These are phyloP conservation scores for Solanum sejunctum DNA, from an alignment of 257 asterid species.

Conservation along the genomic window DNA sequence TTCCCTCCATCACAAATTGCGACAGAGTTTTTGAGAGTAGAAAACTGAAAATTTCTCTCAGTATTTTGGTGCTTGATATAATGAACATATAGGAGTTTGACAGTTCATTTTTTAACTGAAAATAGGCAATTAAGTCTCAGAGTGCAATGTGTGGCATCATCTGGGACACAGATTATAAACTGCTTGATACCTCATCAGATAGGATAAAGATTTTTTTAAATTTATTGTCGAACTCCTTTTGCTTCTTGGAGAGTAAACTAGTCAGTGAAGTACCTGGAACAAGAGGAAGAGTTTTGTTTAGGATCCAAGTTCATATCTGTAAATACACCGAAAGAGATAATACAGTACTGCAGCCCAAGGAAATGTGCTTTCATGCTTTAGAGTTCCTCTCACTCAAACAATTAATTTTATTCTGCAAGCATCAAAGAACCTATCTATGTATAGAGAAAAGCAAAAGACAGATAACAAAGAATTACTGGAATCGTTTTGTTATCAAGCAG, in stretches of 20 bases:
- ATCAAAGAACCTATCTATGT: neutral
- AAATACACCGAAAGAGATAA: neutral
- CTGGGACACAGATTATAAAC: neutral
- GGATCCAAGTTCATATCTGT: neutral
- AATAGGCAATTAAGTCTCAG: neutral
- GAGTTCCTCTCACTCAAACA: neutral
- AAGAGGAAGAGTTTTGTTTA: slow-evolving; percentile 4
- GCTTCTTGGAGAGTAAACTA: slow-evolving; percentile 54
- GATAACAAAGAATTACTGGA: neutral
- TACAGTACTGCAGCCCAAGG: neutral
- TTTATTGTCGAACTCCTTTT: slow-evolving; percentile 55
- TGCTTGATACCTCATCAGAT: slow-evolving; percentile 48
- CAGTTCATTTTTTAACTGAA: neutral
- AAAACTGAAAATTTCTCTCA: neutral
- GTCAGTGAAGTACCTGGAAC: slow-evolving; percentile 58
- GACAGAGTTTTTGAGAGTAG: neutral
- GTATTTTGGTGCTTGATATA: neutral
- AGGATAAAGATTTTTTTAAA: slow-evolving; percentile 50
- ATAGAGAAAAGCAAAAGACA: neutral
- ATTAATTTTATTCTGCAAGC: neutral
- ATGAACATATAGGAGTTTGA: neutral
- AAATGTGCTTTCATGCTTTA: neutral
- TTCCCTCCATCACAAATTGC: neutral
- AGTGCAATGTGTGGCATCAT: neutral
- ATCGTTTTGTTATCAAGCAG: neutral